Evolutionary conservation across 257 asterid genomes (phyloP), one percentile per base, ranked within the genome.

Genomic region (Ilex asprella): DNA sequence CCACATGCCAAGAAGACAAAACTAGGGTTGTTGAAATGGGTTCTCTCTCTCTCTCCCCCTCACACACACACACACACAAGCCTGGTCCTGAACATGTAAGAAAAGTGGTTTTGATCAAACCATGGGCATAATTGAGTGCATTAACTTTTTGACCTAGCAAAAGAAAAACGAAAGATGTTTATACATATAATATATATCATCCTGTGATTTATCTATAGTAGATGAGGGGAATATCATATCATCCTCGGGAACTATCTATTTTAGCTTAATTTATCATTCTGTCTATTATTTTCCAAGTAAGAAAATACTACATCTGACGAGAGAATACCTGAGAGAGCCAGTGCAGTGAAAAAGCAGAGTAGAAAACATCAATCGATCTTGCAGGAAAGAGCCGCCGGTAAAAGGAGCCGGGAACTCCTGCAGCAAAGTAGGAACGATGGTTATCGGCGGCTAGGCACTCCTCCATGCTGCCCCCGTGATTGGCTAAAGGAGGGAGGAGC

Each of bases 331-430:
- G 97, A 70, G 99, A 93, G n/a, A 93, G 93, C 99, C 99, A 93
- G 78, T 93, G 99, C 81, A 93, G 62, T 21, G 97, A 89, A 62
- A 89, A 89, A 0, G 99, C 97, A 0, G 97, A 93, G 58, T 93
- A 89, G 64, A 89, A 87, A 55, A 89, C 80, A 16, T 93, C 95
- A 30, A 93, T 71, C 2, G 90, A 84, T 55, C 66, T 87, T 1
- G 91, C 76, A 53, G 96, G 95, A 39, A 89, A 93, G 2, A 93
- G 87, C 49, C 99, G 83, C 53, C 96, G 88, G 75, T 89, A 86
- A 39, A 93, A 93, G 1, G 96, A 78, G 2, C 99, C 97, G 0
- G 99, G 99, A 16, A 93, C 97, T 29, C 95, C 99, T 61, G 96
- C 95, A 16, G 87, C 98, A 30, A 91, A 91, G 73, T 91, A 91